A percentile compares a stretch with the other conserved stretches of the same genome.
phyloP scores from a whole-genome alignment of 2,329 filamentous ascomycete species.

The Neophaeococcomyces aloes region DNA sequence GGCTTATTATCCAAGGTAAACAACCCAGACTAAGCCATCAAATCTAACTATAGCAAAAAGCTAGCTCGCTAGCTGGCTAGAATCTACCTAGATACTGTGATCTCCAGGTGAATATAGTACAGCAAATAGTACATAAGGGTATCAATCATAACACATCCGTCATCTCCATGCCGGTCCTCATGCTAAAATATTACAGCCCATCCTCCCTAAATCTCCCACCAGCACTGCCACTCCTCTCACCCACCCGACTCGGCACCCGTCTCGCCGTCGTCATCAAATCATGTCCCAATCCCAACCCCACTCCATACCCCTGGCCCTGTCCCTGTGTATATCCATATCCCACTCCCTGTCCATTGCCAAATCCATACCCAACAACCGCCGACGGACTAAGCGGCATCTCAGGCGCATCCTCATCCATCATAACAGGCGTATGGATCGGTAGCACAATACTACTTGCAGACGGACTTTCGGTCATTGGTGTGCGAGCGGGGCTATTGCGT shows the following conservation, averaged over 20 bases:
- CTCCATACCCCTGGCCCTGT: neutral
- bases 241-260: neutral
- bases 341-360: neutral
- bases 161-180: too few species aligned
- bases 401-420: conserved; percentile 17
- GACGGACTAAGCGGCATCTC: conserved; percentile 19
- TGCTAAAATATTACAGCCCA: neutral
- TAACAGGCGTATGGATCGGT: conserved; percentile 18
- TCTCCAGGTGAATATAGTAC: too few species aligned
- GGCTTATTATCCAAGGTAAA: too few species aligned
- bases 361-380: neutral
- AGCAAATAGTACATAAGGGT: too few species aligned
- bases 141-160: too few species aligned
- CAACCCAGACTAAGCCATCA: too few species aligned
- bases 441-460: conserved; percentile 23
- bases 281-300: neutral
- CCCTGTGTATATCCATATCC: neutral
- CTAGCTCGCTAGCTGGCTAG: too few species aligned
- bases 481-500: conserved; percentile 34
- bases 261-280: neutral
- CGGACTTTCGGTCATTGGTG: conserved; percentile 29
- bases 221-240: neutral
- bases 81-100: too few species aligned
- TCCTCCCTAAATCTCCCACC: conserved; percentile 5
- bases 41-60: too few species aligned